Evolutionary conservation across 306 rosid species (phyloP), one percentile per base, ranked within the genome.

Genomic region (Castanea mollissima): DNA sequence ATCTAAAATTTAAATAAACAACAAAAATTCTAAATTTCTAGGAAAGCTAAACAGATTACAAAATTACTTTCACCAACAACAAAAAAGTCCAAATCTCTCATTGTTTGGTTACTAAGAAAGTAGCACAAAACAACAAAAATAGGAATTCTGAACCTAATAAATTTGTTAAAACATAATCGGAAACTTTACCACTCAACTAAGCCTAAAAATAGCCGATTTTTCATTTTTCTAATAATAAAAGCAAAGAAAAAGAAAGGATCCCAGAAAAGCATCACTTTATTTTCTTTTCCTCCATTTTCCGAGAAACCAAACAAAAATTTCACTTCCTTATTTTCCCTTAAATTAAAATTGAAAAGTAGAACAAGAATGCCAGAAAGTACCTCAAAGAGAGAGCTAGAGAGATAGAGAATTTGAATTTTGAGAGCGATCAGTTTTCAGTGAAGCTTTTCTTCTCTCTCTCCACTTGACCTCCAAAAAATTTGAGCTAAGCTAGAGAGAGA

Each of bases 291-390:
- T 71, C 78, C 32, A 80, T 63, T 77, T 56, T 41, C 79, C 49
- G 10, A 64, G 76, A 71, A 41, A 74, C 68, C 60, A 54, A 71
- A 75, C 31, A 76, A 18, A 65, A 60, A 25, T 10, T 1, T 35
- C 41, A 34, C 55, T 34, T 14, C n/a, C 20, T 13, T 8, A 4
- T 31, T 64, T 29, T 14, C 15, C 14, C 34, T 6, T 2, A 31
- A 64, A 64, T 16, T 32, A 15, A 64, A 16, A 8, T 3, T 21
- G 44, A 31, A 21, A 32, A 62, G 34, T 31, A 38, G 14, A 74
- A 78, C 65, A 81, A 73, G 73, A 81, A 83, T 67, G 34, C 69
- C 85, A 89, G 86, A 85, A 85, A 85, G 78, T 81, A 87, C 88
- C 86, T 55, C 74, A 54, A 57, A 71, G 71, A 69, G 69, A 64